Base-by-base conservation (phyloP, 2,329 filamentous ascomycete species). In the Pseudocercospora crystallina region DNA sequence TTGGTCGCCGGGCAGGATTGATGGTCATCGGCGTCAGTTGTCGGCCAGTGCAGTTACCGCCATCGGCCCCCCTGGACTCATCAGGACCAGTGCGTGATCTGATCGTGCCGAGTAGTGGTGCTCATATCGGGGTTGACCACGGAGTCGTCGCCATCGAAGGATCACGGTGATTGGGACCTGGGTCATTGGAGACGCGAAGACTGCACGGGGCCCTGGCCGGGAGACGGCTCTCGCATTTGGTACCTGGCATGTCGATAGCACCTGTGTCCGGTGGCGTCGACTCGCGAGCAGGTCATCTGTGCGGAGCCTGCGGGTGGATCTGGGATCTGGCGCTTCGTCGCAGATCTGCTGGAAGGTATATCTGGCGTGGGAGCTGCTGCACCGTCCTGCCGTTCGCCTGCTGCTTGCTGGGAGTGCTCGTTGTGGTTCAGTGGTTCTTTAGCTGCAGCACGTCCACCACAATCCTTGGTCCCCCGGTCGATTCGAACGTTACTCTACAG, bases 401-500 rank as follows among this genome's bases (percentile, higher is more conserved):
- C 48, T 46, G 37, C 52, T 48, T 43, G 47, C 48, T 57, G 54
- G 44, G 32, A 42, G 36, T 40, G 20, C 20, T 48, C 33, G 46
- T 40, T 54, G 38, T 45, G 38, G 47, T 55, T 43, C 52, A 48
- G 43, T 55, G 52, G 43, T 44, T 52, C 46, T 56, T 46, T 46
- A 41, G 56, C 47, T 48, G 20, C 20, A 26, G 20, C 20, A 26
- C n/a, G n/a, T 26, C 20, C 20, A 26, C 20, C 20, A 26, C 20
- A 26, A 26, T 26, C 20, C 20, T 26, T 26, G 39, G 41, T 35
- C 43, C 44, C 54, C 59, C 44, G 50, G 54, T 58, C 54, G 26
- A 45, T 47, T 32, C 40, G 46, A 41, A 51, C 59, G 64, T 65
- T 66, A 66, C 64, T 62, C 63, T 58, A 63, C 64, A 64, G 64